These are phyloP conservation scores for Quercus mongolica DNA, from an alignment of 306 rosid genomes.

Conservation along the genomic window DNA sequence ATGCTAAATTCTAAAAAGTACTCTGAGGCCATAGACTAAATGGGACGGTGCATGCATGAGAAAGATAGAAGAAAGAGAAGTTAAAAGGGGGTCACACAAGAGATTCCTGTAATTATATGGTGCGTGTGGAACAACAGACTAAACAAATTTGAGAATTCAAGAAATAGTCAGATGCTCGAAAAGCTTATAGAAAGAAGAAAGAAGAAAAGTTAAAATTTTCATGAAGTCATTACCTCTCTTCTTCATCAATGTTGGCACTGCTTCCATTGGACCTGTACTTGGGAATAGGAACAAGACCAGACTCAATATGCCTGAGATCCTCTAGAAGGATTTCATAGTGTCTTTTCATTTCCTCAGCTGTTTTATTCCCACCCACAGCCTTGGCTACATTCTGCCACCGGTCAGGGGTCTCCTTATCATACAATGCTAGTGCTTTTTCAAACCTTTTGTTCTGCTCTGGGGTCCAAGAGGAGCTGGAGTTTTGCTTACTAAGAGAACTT, in stretches of 20 bases:
- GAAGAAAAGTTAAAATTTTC: neutral
- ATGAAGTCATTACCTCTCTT: conserved; percentile 26
- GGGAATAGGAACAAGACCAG: conserved; percentile 55
- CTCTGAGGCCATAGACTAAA: neutral
- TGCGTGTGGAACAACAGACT: too few relatives aligned
- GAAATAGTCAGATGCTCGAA: too few relatives aligned
- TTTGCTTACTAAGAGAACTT: conserved; percentile 44
- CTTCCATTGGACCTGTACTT: conserved; percentile 32
- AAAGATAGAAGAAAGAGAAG: neutral
- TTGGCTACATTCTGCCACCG: conserved; percentile 62
- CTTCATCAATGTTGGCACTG: conserved; percentile 27
- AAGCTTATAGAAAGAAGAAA: too few relatives aligned
- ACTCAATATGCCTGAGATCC: conserved; percentile 52
- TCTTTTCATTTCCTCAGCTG: conserved; percentile 45
- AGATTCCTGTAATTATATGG: too few relatives aligned
- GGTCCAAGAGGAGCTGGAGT: conserved; percentile 47
- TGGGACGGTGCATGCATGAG: neutral
- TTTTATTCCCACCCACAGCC: conserved; percentile 45
- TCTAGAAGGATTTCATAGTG: conserved; percentile 59
- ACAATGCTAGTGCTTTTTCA: conserved; percentile 57
- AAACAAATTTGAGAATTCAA: too few relatives aligned
- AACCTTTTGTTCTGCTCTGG: conserved; percentile 54
- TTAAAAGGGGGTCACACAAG: too few relatives aligned
- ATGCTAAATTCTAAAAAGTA: neutral
- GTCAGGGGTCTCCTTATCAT: conserved; percentile 57